A percentile compares a stretch with the other conserved stretches of the same genome.
phyloP scores from a whole-genome alignment of 352 stramenopile genomes.

The Albugo candida region DNA sequence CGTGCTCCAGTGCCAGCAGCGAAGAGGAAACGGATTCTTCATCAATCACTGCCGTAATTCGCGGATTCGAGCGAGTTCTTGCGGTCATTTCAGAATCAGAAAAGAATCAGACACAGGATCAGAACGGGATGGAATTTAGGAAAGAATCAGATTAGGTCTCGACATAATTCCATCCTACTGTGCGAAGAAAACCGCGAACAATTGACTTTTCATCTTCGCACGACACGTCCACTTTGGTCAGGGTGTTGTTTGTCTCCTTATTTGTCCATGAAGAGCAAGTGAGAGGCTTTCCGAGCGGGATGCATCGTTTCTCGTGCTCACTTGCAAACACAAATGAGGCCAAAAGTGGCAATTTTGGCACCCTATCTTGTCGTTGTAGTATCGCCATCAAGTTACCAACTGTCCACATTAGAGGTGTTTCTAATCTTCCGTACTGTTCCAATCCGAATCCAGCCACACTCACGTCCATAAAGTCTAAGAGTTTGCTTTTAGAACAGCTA shows the following conservation, averaged over 20 bases:
- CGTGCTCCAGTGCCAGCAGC: too few relatives aligned
- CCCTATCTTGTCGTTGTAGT: conserved; percentile 25
- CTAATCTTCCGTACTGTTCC: conserved; percentile 6
- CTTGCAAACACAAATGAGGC: conserved; percentile 22
- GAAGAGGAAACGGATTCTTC: too few relatives aligned
- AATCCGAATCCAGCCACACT: conserved; percentile 22
- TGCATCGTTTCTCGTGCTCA: conserved; percentile 11
- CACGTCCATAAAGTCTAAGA: conserved; percentile 32
- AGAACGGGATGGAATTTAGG: too few relatives aligned
- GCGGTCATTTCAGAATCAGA: too few relatives aligned
- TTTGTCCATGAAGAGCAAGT: conserved; percentile 15
- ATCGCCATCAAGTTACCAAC: conserved; percentile 19
- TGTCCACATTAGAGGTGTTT: conserved; percentile 36
- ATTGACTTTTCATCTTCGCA: conserved; percentile 6
- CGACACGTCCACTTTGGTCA: conserved; percentile 5
- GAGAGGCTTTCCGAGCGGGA: conserved; percentile 17
- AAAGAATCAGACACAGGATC: too few relatives aligned
- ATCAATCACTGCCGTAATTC: too few relatives aligned
- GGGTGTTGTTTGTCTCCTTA: conserved; percentile 1
- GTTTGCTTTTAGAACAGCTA: conserved; percentile 21
- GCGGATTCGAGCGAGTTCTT: too few relatives aligned
- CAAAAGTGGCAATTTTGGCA: conserved; percentile 32
- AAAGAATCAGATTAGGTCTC: background rate
- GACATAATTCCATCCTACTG: conserved; percentile 21
- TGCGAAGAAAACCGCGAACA: conserved; percentile 21